Conservation (phyloP, 495 filamentous ascomycete genomes). For the Lasiosphaeria ovina region DNA sequence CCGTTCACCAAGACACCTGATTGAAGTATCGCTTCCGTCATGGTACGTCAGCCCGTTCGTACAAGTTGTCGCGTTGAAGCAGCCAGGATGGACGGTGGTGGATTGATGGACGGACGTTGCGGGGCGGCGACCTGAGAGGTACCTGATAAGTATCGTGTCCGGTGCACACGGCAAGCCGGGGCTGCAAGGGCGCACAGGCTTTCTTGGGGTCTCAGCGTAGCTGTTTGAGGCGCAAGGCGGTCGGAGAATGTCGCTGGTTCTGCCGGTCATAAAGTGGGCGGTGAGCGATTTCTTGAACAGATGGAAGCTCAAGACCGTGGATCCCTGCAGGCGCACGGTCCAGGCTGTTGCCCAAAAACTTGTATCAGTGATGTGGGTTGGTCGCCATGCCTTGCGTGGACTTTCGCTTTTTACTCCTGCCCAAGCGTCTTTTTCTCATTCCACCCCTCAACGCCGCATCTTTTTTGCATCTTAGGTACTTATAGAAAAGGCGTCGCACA, state of each 20-base stretch:
- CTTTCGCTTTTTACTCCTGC: conserved; percentile 18
- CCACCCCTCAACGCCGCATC: conserved; percentile 13
- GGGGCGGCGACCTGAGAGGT: no score
- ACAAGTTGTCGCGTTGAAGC: not conserved
- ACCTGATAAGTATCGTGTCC: no score
- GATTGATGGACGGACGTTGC: no score
- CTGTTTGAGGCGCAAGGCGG: no score
- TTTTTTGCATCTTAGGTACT: conserved; percentile 1
- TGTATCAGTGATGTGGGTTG: conserved; percentile 19
- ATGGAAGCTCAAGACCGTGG: not conserved
- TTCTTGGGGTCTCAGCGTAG: no score
- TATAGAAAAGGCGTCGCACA: conserved; percentile 9
- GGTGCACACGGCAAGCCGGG: no score
- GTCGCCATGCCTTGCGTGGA: not conserved
- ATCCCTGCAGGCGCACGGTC: conserved; percentile 15
- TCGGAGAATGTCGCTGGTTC: not conserved
- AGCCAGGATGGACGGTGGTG: not conserved
- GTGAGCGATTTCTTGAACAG: conserved; percentile 18
- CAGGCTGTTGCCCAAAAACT: conserved; percentile 14
- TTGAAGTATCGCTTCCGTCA: not conserved
- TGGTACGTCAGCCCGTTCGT: not conserved
- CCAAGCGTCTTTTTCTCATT: conserved; percentile 11
- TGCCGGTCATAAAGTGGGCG: conserved; percentile 12
- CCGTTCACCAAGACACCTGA: not conserved
- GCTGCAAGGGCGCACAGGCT: no score